A percentile compares a stretch with the other conserved stretches of the same genome.
These are phyloP conservation scores for Fusarium praegraminearum DNA, from an alignment of 2,329 filamentous ascomycete genomes.

Conservation along the genomic window DNA sequence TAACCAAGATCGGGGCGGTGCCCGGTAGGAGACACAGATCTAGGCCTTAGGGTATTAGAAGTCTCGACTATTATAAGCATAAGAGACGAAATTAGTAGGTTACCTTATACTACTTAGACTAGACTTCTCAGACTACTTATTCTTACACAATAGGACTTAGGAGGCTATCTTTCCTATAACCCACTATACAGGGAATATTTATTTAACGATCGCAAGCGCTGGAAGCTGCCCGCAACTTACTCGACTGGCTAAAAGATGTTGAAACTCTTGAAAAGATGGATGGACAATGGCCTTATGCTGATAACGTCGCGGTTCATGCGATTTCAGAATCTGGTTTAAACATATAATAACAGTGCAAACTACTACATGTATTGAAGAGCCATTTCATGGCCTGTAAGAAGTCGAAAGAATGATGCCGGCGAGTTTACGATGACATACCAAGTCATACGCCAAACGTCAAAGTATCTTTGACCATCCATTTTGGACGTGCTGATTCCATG, in stretches of 20 bases:
- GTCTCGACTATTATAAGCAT: no score
- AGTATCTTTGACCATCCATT: no score
- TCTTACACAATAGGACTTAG: no score
- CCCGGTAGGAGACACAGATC: conserved; percentile 54
- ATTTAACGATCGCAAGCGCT: conserved; percentile 50
- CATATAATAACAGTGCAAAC: not conserved
- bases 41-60: no score
- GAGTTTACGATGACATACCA: no score
- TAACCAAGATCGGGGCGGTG: conserved; percentile 53
- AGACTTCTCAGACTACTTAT: no score
- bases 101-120: no score
- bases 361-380: not conserved
- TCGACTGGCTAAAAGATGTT: conserved; percentile 52
- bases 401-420: not conserved
- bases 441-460: no score
- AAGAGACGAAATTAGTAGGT: no score
- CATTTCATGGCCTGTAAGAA: not conserved
- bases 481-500: no score
- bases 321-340: conserved; percentile 53
- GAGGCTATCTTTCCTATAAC: no score
- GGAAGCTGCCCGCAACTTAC: conserved; percentile 50
- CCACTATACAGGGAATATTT: conserved; percentile 49
- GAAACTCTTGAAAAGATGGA: conserved; percentile 49
- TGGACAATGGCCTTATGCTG: conserved; percentile 59
- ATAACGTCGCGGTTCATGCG: conserved; percentile 59